These are phyloP conservation scores for Pichia heedii DNA, from an alignment of 805 yeast species.

Conservation along the genomic window DNA sequence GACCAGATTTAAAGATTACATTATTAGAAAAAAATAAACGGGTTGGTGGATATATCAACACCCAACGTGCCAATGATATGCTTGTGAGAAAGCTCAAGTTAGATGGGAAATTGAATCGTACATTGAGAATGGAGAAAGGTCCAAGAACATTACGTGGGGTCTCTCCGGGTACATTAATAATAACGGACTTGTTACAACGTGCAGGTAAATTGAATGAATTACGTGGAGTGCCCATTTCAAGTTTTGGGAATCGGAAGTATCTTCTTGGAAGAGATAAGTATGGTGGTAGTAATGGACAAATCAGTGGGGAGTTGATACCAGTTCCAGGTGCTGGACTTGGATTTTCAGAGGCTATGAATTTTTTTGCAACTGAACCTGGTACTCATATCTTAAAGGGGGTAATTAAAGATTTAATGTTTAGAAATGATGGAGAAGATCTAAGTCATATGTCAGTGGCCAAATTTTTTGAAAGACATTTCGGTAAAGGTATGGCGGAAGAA, in stretches of 20 bases:
- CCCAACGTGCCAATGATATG: slow-evolving; percentile 13
- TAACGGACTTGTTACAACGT: slow-evolving; percentile 48
- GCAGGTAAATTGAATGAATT: slow-evolving; percentile 43
- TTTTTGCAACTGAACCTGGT: slow-evolving; percentile 18
- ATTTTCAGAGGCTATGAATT: slow-evolving; percentile 24
- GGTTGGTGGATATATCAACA: slow-evolving; percentile 74
- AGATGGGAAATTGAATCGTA: not conserved
- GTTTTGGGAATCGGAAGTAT: slow-evolving; percentile 67
- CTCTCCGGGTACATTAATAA: slow-evolving; percentile 65
- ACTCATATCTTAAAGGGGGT: slow-evolving; percentile 3
- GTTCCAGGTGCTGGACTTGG: slow-evolving; percentile 33
- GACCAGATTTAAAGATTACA: slow-evolving; percentile 67
- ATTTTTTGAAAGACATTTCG: slow-evolving; percentile 65
- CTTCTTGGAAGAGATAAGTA: slow-evolving; percentile 27
- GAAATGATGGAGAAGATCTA: not conserved
- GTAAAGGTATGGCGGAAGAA: slow-evolving; percentile 42
- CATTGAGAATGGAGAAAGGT: slow-evolving; percentile 58
- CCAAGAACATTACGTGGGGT: slow-evolving; percentile 85
- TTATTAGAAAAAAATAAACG: slow-evolving; percentile 47
- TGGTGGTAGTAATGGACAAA: slow-evolving; percentile 21
- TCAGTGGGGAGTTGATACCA: slow-evolving; percentile 36
- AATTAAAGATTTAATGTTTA: slow-evolving; percentile 3
- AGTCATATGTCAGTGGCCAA: slow-evolving; percentile 32
- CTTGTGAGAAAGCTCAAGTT: not conserved
- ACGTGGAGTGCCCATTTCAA: slow-evolving; percentile 45